These are phyloP conservation scores for Alternaria ventricosa DNA, from an alignment of 2,329 filamentous ascomycete genomes.

Conservation along the genomic window DNA sequence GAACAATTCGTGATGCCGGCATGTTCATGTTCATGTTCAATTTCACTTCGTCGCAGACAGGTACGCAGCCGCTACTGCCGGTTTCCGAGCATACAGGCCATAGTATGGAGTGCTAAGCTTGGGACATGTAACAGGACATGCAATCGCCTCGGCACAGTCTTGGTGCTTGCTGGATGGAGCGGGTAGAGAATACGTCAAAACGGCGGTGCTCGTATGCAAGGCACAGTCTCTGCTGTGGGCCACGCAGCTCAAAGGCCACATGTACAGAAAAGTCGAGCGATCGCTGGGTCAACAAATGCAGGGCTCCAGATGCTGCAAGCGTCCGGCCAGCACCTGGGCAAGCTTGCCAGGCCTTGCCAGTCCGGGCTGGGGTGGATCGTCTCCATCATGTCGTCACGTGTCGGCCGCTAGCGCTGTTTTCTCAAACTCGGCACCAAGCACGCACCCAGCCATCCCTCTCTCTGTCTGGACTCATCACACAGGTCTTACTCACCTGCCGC, in stretches of 20 bases:
- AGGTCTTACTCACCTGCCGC: slow-evolving; percentile 26
- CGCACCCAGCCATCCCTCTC: slow-evolving; percentile 8
- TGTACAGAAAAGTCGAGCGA: neutral
- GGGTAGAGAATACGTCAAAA: neutral
- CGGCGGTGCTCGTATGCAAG: neutral
- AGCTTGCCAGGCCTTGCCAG: neutral
- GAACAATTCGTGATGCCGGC: neutral
- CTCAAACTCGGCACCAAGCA: slow-evolving; percentile 21
- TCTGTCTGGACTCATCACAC: slow-evolving; percentile 7
- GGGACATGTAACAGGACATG: neutral
- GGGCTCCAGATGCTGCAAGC: neutral
- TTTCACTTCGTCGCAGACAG: neutral
- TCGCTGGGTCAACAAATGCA: neutral
- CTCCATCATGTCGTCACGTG: slow-evolving; percentile 21
- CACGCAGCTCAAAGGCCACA: neutral
- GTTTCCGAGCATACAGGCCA: neutral
- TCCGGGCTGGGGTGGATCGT: neutral
- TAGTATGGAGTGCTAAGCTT: neutral
- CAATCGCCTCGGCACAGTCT: slow-evolving; percentile 5
- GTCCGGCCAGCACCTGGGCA: neutral
- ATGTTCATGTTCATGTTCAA: neutral
- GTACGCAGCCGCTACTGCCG: neutral
- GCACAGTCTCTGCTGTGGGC: slow-evolving; percentile 1
- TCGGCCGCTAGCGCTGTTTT: slow-evolving; percentile 6
- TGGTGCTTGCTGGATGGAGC: neutral